Evolutionary conservation across 2,329 filamentous ascomycete genomes (phyloP).

Genomic region (Cordyceps fumosorosea): DNA sequence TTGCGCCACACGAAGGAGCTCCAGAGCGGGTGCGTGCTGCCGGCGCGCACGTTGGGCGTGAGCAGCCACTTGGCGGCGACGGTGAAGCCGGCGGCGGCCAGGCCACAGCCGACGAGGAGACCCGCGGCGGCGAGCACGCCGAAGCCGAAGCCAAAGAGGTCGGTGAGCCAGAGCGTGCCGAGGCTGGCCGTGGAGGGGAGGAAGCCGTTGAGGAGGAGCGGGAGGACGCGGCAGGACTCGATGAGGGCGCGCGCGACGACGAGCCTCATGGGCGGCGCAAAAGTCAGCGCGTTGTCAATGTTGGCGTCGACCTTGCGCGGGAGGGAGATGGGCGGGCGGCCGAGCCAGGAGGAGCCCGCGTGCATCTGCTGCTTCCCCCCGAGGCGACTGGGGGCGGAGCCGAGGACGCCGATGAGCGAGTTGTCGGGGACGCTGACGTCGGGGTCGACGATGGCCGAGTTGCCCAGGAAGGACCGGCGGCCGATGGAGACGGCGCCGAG

Average conservation of each 20-base stretch:
- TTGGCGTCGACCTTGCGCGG: conserved; percentile 14
- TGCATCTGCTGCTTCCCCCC: conserved; percentile 15
- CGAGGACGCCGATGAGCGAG: conserved; percentile 17
- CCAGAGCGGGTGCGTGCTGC: conserved; percentile 19
- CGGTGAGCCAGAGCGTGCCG: conserved; percentile 13
- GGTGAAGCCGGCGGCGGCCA: conserved; percentile 12
- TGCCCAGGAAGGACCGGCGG: conserved; percentile 17
- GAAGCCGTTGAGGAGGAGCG: conserved; percentile 14
- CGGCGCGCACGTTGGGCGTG: conserved; percentile 15
- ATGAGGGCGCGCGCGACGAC: conserved; percentile 14
- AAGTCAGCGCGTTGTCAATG: conserved; percentile 17
- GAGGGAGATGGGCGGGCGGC: conserved; percentile 17
- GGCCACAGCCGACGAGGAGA: conserved; percentile 7
- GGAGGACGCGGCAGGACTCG: conserved; percentile 16
- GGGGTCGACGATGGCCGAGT: conserved; percentile 18
- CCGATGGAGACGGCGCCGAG: conserved; percentile 15
- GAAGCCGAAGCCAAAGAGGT: conserved; percentile 13
- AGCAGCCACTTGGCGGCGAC: conserved; percentile 18
- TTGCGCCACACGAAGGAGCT: conserved; percentile 21
- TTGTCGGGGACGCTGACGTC: conserved; percentile 14
- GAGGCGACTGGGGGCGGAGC: conserved; percentile 12
- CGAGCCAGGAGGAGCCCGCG: conserved; percentile 18
- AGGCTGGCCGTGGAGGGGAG: neutral
- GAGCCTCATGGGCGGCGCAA: conserved; percentile 15
- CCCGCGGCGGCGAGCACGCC: conserved; percentile 14